These are phyloP conservation scores for Platanthera guangdongensis DNA, from an alignment of 106 monocot genomes.

Conservation along the genomic window DNA sequence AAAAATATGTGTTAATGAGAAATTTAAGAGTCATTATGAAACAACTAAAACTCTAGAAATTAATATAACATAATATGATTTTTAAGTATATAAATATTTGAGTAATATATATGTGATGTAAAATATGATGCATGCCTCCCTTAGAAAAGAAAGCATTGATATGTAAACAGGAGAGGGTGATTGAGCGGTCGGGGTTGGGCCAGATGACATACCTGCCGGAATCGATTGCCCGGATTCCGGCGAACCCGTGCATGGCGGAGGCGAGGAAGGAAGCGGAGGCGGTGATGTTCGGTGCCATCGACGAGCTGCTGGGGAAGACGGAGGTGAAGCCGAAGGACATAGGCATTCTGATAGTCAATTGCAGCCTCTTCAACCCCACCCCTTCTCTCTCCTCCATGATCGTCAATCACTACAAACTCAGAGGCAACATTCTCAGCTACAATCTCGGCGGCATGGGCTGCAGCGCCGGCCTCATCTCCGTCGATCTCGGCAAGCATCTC, in stretches of 20 bases:
- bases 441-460: constrained; percentile 38
- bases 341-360: constrained; percentile 18
- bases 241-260: constrained; percentile 20
- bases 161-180: constrained; percentile 4
- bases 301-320: constrained; percentile 13
- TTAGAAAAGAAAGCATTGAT: no score
- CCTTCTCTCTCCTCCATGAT: constrained; percentile 25
- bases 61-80: no score
- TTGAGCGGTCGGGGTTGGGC: constrained; percentile 20
- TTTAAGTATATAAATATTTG: not conserved
- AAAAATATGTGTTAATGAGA: no score
- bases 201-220: constrained; percentile 11
- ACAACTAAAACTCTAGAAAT: no score
- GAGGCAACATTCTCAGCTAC: constrained; percentile 13
- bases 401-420: constrained; percentile 20
- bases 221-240: constrained; percentile 13
- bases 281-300: constrained; percentile 19
- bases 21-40: no score
- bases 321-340: constrained; percentile 19
- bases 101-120: not conserved
- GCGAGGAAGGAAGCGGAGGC: constrained; percentile 20
- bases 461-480: constrained; percentile 27
- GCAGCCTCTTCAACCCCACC: constrained; percentile 18
- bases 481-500: constrained; percentile 20
- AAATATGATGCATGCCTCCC: not conserved